Evolutionary conservation across 2,329 filamentous ascomycete genomes (phyloP).

Genomic region (Clarireedia monteithiana): DNA sequence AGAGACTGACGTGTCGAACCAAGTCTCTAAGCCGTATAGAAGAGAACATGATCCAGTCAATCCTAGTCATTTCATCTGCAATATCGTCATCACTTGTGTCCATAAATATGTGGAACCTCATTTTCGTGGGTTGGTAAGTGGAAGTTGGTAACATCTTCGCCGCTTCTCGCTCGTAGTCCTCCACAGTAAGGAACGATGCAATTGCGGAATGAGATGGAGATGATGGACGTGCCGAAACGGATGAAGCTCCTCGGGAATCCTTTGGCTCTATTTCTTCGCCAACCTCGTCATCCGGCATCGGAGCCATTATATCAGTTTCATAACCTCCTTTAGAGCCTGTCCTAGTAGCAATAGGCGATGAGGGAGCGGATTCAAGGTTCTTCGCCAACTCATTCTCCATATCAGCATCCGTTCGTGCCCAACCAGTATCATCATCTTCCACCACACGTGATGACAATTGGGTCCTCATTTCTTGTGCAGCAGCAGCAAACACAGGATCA

Average conservation of each 20-base stretch:
- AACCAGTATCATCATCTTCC: slow-evolving; percentile 87
- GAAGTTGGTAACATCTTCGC: slow-evolving; percentile 62
- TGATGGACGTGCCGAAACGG: slow-evolving; percentile 15
- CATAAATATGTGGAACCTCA: slow-evolving; percentile 87
- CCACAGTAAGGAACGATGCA: slow-evolving; percentile 52
- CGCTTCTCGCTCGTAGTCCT: slow-evolving; percentile 76
- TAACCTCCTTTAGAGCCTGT: slow-evolving; percentile 11
- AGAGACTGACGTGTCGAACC: slow-evolving; percentile 80
- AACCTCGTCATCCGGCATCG: slow-evolving; percentile 8
- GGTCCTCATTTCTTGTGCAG: slow-evolving; percentile 77
- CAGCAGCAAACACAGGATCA: slow-evolving; percentile 75
- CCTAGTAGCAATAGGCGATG: slow-evolving; percentile 17
- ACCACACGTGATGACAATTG: slow-evolving; percentile 64
- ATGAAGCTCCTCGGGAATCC: slow-evolving; percentile 20
- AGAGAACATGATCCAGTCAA: slow-evolving; percentile 98
- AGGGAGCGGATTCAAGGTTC: slow-evolving; percentile 15
- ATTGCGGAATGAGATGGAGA: slow-evolving; percentile 21
- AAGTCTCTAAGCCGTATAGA: slow-evolving; percentile 90
- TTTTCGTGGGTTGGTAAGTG: slow-evolving; percentile 66
- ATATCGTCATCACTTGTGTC: slow-evolving; percentile 76
- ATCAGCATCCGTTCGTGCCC: slow-evolving; percentile 75
- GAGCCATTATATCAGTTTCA: neutral
- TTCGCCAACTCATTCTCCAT: slow-evolving; percentile 22
- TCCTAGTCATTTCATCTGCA: slow-evolving; percentile 84
- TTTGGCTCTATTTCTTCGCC: slow-evolving; percentile 23